Conservation (phyloP, 331 rosid genomes). For the Rosa hybrid region DNA sequence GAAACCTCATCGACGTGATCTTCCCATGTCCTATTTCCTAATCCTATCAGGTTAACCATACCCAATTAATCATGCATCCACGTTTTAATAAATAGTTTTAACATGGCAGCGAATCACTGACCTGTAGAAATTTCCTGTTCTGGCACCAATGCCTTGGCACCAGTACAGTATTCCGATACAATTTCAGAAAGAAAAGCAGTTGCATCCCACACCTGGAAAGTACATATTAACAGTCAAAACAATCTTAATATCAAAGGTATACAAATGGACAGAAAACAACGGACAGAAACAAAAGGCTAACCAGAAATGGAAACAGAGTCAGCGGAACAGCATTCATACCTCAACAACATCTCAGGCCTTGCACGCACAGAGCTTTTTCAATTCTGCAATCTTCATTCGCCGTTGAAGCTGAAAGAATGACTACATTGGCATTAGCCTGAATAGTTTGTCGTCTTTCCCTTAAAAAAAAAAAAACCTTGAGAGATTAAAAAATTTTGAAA, state of each 20-base stretch:
- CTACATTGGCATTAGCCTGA: slow-evolving; percentile 15
- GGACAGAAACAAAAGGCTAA: slow-evolving; percentile 4
- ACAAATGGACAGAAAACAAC: slow-evolving; percentile 1
- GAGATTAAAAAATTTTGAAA: too few species aligned
- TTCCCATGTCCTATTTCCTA: slow-evolving; percentile 52
- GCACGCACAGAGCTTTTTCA: slow-evolving; percentile 71
- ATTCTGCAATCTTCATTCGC: slow-evolving; percentile 93
- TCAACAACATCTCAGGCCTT: slow-evolving; percentile 69
- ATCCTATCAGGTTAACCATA: slow-evolving; percentile 49
- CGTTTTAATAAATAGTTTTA: slow-evolving; percentile 19
- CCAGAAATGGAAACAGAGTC: background rate
- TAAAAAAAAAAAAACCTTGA: too few species aligned
- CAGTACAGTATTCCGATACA: slow-evolving; percentile 91
- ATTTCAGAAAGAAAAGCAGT: slow-evolving; percentile 75
- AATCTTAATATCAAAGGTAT: background rate
- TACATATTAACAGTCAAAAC: background rate
- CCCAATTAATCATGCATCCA: slow-evolving; percentile 51
- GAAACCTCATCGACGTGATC: slow-evolving; percentile 78
- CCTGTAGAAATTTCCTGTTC: slow-evolving; percentile 95
- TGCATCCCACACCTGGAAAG: too few species aligned
- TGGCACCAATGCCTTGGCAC: slow-evolving; percentile 97
- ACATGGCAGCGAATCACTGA: slow-evolving; percentile 37
- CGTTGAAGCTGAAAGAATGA: slow-evolving; percentile 69
- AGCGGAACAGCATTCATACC: too few species aligned
- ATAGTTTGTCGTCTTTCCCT: too few species aligned